phyloP scores from a whole-genome alignment of 257 asterid species.

The Nyctanthes arbortristis region DNA sequence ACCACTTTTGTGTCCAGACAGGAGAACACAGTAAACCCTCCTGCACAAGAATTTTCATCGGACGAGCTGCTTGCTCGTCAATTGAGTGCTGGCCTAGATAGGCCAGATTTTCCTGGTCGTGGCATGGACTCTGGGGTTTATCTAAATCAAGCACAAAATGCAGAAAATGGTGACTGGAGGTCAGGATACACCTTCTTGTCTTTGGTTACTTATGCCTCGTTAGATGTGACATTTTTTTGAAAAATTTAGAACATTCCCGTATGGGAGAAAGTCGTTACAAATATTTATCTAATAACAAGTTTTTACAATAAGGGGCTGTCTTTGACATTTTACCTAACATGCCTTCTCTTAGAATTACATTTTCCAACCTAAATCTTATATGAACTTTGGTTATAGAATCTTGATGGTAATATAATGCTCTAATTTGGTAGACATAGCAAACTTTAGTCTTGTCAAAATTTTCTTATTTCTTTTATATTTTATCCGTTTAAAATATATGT shows the following conservation, averaged over 20 bases:
- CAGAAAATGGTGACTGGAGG: slow-evolving; percentile 68
- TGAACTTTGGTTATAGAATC: background rate
- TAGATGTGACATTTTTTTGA: background rate
- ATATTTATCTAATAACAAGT: background rate
- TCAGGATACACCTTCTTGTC: slow-evolving; percentile 26
- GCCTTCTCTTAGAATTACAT: background rate
- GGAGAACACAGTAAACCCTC: slow-evolving; percentile 46
- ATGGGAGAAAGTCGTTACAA: slow-evolving; percentile 1
- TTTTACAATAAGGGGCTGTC: background rate
- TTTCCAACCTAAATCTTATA: background rate
- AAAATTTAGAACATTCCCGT: slow-evolving; percentile 5
- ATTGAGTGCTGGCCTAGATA: slow-evolving; percentile 70
- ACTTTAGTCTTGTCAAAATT: background rate
- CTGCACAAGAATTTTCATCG: slow-evolving; percentile 54
- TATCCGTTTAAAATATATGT: background rate
- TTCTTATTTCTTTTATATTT: background rate
- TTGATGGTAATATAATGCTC: background rate
- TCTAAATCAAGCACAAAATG: slow-evolving; percentile 60
- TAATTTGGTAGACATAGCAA: background rate
- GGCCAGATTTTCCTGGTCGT: slow-evolving; percentile 72
- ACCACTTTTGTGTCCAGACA: slow-evolving; percentile 66
- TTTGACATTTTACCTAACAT: background rate
- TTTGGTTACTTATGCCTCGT: slow-evolving; percentile 3
- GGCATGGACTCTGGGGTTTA: slow-evolving; percentile 51
- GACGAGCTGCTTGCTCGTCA: slow-evolving; percentile 95